Percentiles rank a stretch among this genome's conserved stretches.
These are phyloP conservation scores for Flagelloscypha sp. DNA, from an alignment of 768 basidiomycete species.

Conservation along the genomic window DNA sequence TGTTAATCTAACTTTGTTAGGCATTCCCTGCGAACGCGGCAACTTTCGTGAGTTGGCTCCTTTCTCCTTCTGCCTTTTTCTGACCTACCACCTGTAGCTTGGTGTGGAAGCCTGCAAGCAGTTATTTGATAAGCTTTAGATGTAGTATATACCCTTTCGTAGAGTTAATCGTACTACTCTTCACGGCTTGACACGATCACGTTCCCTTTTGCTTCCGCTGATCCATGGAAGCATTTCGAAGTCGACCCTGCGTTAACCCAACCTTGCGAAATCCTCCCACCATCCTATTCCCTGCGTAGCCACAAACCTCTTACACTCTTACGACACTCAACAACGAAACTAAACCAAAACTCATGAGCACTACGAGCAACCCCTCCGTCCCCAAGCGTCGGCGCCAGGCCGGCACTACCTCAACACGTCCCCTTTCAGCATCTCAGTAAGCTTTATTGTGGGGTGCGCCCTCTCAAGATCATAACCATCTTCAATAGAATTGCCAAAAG, in stretches of 20 bases:
- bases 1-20: constrained; percentile 25
- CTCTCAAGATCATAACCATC: not conserved
- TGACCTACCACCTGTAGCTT: constrained; percentile 41
- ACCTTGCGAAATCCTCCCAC: too few species aligned
- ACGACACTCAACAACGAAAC: too few species aligned
- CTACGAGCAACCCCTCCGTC: constrained; percentile 3
- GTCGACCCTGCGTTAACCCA: too few species aligned
- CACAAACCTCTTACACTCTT: too few species aligned
- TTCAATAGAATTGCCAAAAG: constrained; percentile 39
- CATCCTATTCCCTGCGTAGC: too few species aligned
- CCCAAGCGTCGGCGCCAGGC: constrained; percentile 10
- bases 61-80: constrained; percentile 9
- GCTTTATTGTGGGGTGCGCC: constrained; percentile 7
- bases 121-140: constrained; percentile 64
- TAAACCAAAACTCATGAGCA: too few species aligned
- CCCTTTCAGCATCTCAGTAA: constrained; percentile 42
- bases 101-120: constrained; percentile 90
- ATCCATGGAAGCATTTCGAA: too few species aligned
- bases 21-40: constrained; percentile 98
- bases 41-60: constrained; percentile 59
- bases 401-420: constrained; percentile 19
- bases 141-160: too few species aligned
- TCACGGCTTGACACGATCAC: too few species aligned
- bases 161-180: too few species aligned
- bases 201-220: too few species aligned